These are phyloP conservation scores for Brettanomyces nanus DNA, from an alignment of 805 yeast species.

Conservation along the genomic window DNA sequence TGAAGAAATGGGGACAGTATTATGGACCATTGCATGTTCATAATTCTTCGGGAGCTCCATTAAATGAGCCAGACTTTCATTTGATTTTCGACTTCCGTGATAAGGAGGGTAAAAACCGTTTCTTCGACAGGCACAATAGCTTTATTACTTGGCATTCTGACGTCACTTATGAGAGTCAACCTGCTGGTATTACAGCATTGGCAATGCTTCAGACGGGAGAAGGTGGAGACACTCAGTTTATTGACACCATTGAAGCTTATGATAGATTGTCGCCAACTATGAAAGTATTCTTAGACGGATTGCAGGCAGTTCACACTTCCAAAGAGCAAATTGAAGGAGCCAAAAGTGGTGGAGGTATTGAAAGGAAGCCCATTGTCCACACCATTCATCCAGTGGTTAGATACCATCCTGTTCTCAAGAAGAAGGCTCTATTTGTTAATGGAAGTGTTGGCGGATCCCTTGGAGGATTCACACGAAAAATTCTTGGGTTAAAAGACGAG, in stretches of 20 bases:
- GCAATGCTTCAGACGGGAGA: slow-evolving; percentile 44
- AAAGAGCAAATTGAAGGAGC: slow-evolving; percentile 61
- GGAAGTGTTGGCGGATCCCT: not conserved
- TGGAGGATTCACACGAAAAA: slow-evolving; percentile 52
- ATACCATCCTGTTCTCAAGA: slow-evolving; percentile 62
- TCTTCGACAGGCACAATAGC: slow-evolving; percentile 28
- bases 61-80: slow-evolving; percentile 50
- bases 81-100: slow-evolving; percentile 47
- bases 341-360: slow-evolving; percentile 47
- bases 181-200: slow-evolving; percentile 65
- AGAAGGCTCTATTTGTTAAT: slow-evolving; percentile 50
- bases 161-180: slow-evolving; percentile 65
- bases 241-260: slow-evolving; percentile 66
- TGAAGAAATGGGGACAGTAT: slow-evolving; percentile 46
- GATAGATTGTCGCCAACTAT: slow-evolving; percentile 61
- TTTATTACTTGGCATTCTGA: slow-evolving; percentile 62
- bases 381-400: slow-evolving; percentile 64
- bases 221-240: slow-evolving; percentile 78
- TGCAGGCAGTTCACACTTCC: slow-evolving; percentile 64
- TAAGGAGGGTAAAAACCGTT: slow-evolving; percentile 28
- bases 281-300: slow-evolving; percentile 47
- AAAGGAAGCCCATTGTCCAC: slow-evolving; percentile 55
- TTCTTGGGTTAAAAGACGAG: slow-evolving; percentile 64
- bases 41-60: slow-evolving; percentile 68
- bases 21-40: slow-evolving; percentile 70